Conservation (phyloP, 805 yeast genomes). For the Vanderwaltozyma verrucispora region DNA sequence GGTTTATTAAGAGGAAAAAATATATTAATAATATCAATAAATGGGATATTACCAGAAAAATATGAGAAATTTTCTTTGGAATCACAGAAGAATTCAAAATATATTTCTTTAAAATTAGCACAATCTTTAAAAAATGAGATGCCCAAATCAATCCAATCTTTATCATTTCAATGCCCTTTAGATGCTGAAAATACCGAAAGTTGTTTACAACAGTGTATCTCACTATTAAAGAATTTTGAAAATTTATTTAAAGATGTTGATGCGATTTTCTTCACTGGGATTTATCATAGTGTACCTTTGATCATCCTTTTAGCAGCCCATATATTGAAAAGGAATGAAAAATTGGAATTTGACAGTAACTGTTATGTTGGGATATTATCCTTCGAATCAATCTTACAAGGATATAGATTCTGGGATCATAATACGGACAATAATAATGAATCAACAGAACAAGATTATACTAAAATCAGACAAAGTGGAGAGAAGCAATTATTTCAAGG, state of each 20-base stretch:
- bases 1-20: conserved; percentile 16
- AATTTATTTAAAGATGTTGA: conserved; percentile 38
- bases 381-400: conserved; percentile 31
- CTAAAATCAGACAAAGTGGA: conserved; percentile 18
- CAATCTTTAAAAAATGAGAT: conserved; percentile 24
- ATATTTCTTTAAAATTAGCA: conserved; percentile 20
- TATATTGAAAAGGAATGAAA: conserved; percentile 28
- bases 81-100: conserved; percentile 20
- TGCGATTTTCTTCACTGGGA: conserved; percentile 39
- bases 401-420: conserved; percentile 35
- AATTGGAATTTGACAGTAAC: conserved; percentile 11
- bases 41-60: conserved; percentile 26
- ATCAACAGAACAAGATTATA: conserved; percentile 10
- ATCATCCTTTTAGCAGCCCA: conserved; percentile 37
- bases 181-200: conserved; percentile 20
- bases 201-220: conserved; percentile 35
- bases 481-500: conserved; percentile 26
- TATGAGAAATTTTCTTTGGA: conserved; percentile 23
- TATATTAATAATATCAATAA: conserved; percentile 23
- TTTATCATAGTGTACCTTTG: conserved; percentile 46
- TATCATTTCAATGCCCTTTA: conserved; percentile 30
- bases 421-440: conserved; percentile 15
- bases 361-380: conserved; percentile 26
- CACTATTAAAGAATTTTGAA: conserved; percentile 40
- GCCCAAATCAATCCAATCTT: conserved; percentile 15